Evolutionary conservation across 805 yeast genomes (phyloP), one percentile per base, ranked within the genome.

Genomic region (Ogataea pilisensis): DNA sequence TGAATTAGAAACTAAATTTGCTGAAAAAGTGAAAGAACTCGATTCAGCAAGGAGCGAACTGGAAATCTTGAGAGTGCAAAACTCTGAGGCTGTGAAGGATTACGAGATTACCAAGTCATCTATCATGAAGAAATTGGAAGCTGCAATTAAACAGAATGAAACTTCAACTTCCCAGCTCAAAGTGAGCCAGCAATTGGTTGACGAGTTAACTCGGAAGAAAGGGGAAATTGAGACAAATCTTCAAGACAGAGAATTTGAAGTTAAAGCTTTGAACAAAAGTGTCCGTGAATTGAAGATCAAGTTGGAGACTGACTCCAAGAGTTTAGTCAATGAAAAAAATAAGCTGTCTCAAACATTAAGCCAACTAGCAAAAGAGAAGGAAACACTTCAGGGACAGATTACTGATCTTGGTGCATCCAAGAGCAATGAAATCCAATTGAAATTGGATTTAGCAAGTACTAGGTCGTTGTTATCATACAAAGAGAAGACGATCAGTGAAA

Each of bases 381-480:
- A 42, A 12, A 26, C 33, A 1, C 27, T 55, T 22, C 46, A 45
- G 39, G 48, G 34, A 38, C 63, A 54, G 34, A 41, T 51, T 9
- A 59, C 58, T 6, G 76, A 72, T n/a, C 53, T 71, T n/a, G 59
- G 55, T 16, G 69, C 65, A 16, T 56, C 69, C n/a, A 54, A 48
- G 22, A 55, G 64, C 37, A 60, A 60, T 22, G 79, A 72, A 25
- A 63, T 73, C 6, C 64, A 76, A 5, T 54, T 70, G 37, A 76
- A 75, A 48, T 53, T 73, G 20, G 80, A 76, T 44, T 55, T 76
- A 21, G 71, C 75, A 0, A 66, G 76, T 3, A 54, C 71, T 20
- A 69, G 69, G 39, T 55, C 75, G 0, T 65, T 76, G 3, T 48
- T 76, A 4, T 53, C 63, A 1, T 72, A 71, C 41, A 76, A 74